phyloP scores from a whole-genome alignment of 2,329 filamentous ascomycete species.

The Whalleya microplaca region DNA sequence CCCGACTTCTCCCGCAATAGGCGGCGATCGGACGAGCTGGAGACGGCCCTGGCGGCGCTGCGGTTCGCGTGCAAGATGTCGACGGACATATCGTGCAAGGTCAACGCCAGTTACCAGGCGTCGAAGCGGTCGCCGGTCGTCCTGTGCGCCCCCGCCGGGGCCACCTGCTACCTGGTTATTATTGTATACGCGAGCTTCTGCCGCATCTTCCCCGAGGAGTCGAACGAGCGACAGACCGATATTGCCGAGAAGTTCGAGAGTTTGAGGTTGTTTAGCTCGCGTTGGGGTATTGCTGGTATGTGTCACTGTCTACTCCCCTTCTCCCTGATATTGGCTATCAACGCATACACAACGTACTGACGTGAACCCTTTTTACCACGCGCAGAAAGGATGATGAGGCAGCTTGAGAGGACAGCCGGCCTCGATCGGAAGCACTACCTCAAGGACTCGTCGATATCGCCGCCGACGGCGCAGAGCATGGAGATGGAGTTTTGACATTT shows the following conservation, averaged over 20 bases:
- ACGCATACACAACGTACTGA: too few species aligned
- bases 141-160: conserved; percentile 37
- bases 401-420: conserved; percentile 33
- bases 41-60: conserved; percentile 34
- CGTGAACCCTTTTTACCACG: neutral
- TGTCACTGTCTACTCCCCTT: too few species aligned
- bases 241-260: conserved; percentile 41
- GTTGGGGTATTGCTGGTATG: conserved; percentile 41
- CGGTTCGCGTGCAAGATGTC: conserved; percentile 40
- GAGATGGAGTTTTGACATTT: conserved; percentile 12
- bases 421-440: conserved; percentile 35
- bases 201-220: conserved; percentile 37
- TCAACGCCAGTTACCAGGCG: conserved; percentile 31
- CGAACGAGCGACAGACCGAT: conserved; percentile 29
- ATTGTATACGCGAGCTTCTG: conserved; percentile 31
- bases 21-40: conserved; percentile 26
- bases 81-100: conserved; percentile 39
- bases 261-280: conserved; percentile 36
- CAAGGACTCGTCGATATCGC: conserved; percentile 18
- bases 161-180: conserved; percentile 39
- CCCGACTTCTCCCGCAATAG: neutral
- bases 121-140: conserved; percentile 31
- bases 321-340: too few species aligned
- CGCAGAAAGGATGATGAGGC: conserved; percentile 39
- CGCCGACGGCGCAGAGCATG: conserved; percentile 15